These are phyloP conservation scores for Barnettozyma sucrosica DNA, from an alignment of 805 yeast species.

Conservation along the genomic window DNA sequence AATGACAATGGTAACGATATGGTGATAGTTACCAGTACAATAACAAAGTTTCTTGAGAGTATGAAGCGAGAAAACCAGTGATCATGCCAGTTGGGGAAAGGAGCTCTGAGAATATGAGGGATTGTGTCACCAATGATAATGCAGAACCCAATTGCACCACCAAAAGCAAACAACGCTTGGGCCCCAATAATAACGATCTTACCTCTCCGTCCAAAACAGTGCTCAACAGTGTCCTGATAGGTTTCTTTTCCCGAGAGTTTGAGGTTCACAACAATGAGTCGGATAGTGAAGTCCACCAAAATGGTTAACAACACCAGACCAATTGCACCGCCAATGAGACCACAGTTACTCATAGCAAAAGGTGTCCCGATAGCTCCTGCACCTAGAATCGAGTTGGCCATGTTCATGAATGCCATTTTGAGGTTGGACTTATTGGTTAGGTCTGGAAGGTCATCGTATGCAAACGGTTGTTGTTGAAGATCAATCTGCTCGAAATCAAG, in stretches of 20 bases:
- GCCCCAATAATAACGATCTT: constrained; percentile 60
- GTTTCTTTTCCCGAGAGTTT: constrained; percentile 69
- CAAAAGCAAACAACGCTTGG: constrained; percentile 87
- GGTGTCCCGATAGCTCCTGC: constrained; percentile 97
- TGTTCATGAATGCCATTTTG: constrained; percentile 91
- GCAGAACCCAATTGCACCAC: constrained; percentile 91
- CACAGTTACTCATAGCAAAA: constrained; percentile 76
- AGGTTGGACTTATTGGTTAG: constrained; percentile 43
- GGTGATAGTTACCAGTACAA: constrained; percentile 59
- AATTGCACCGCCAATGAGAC: constrained; percentile 67
- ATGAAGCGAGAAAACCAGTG: constrained; percentile 44
- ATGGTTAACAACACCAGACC: constrained; percentile 55
- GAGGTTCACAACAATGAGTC: constrained; percentile 77
- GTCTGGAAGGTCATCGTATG: constrained; percentile 10
- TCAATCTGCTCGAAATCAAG: constrained; percentile 19
- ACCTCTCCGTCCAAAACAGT: constrained; percentile 74
- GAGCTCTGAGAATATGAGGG: constrained; percentile 76
- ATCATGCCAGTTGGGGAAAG: constrained; percentile 41
- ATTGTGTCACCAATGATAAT: constrained; percentile 93
- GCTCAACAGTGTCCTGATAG: constrained; percentile 79
- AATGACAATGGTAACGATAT: constrained; percentile 82
- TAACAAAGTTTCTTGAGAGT: constrained; percentile 64
- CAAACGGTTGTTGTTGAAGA: constrained; percentile 16
- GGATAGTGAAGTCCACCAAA: constrained; percentile 82
- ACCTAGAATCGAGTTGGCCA: constrained; percentile 92